Base-by-base conservation (phyloP, 164 flowering plant species). In the Vitis labrusca region DNA sequence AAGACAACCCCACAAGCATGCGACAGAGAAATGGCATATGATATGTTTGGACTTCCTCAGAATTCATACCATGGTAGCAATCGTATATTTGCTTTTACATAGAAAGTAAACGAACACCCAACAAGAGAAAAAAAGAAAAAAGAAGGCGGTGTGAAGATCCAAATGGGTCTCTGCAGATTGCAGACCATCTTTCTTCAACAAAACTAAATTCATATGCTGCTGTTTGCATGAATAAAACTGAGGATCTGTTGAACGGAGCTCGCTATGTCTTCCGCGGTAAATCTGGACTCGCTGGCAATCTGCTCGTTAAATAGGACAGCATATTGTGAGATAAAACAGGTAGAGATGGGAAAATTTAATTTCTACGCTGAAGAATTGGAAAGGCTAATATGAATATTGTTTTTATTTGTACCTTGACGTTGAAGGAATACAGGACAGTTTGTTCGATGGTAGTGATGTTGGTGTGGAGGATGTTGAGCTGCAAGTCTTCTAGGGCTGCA, bases 371-470 rank as follows among this genome's bases (percentile, higher is more conserved):
- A 44, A 30, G 16, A 5, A 68, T 30, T 44, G 15, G 2, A 44
- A 50, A 23, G 23, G 50, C 10, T n/a, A 59, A 49, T 12, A 14
- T 19, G 60, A 19, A 61, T 30, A n/a, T 58, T 14, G 30, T 16
- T 32, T 8, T 12, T 44, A 54, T 59, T 14, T 6, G 15, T 81
- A 92, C 97, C 96, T 92, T 92, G 73, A 95, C 90, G 67, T 89
- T 93, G 81, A 95, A 93, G 29, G 99, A 90, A 69, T 93, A 95
- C 56, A 95, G 94, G 68, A 93, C 98, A 51, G 99, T 95, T 70
- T 95, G 98, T 63, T 95, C 98, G 67, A 90, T 88, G 75, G 99
- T 93, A 65, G 99, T 91, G 75, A 95, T 90, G 74, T 95, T 95
- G 76, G 97, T 89, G 61, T 95, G 99, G 52, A 95, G 90, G 64